Percentiles rank a stretch among this genome's conserved stretches.
Evolutionary conservation across 163 green algal species (phyloP).

Genomic region (Prototheca stagnorum): DNA sequence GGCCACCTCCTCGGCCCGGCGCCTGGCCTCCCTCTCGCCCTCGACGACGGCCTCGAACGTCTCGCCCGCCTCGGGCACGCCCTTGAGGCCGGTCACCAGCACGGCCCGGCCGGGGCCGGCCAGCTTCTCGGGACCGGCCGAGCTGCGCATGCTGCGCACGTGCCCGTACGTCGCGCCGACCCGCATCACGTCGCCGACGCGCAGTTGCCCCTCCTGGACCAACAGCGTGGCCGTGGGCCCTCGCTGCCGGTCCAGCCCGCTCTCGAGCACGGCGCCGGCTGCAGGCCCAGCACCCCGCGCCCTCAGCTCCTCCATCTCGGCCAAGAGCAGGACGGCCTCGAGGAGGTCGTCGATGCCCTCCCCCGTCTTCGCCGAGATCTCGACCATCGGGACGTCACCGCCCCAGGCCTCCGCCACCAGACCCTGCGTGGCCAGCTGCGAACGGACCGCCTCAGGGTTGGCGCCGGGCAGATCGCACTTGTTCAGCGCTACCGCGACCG

Average conservation of each 20-base stretch:
- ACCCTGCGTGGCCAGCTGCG: slow-evolving; percentile 58
- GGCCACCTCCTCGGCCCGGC: slow-evolving; percentile 20
- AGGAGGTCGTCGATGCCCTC: slow-evolving; percentile 47
- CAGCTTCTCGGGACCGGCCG: slow-evolving; percentile 25
- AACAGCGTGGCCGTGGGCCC: slow-evolving; percentile 78
- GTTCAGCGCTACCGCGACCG: slow-evolving; percentile 92
- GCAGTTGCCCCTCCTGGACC: slow-evolving; percentile 74
- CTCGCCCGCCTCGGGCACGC: slow-evolving; percentile 54
- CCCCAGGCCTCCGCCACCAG: slow-evolving; percentile 94
- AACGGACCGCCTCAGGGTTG: slow-evolving; percentile 66
- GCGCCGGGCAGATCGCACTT: slow-evolving; percentile 92
- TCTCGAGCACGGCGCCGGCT: slow-evolving; percentile 86
- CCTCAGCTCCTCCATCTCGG: slow-evolving; percentile 74
- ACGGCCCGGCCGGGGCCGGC: slow-evolving; percentile 77
- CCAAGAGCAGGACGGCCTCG: slow-evolving; percentile 55
- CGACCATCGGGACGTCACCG: slow-evolving; percentile 69
- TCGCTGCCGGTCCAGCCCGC: slow-evolving; percentile 58
- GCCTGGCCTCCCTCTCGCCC: slow-evolving; percentile 13
- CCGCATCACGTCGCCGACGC: slow-evolving; percentile 61
- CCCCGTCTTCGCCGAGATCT: slow-evolving; percentile 78
- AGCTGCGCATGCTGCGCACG: slow-evolving; percentile 41
- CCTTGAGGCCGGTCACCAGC: slow-evolving; percentile 70
- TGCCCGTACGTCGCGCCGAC: slow-evolving; percentile 53
- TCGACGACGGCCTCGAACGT: slow-evolving; percentile 30
- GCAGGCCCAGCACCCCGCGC: slow-evolving; percentile 58